These are phyloP conservation scores for Cercophora samala DNA, from an alignment of 495 filamentous ascomycete species.

Conservation along the genomic window DNA sequence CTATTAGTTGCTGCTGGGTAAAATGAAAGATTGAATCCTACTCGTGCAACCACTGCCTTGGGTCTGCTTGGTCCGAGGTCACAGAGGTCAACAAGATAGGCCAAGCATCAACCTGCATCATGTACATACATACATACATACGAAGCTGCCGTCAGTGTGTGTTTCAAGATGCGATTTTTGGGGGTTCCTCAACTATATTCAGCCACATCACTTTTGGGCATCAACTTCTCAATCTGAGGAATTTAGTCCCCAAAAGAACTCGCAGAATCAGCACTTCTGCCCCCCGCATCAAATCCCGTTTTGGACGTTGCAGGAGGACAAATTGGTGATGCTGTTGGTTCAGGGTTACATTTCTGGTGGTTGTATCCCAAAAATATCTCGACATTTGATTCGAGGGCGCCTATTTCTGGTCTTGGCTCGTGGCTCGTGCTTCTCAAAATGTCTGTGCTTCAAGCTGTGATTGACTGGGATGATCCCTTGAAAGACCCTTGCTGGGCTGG, in stretches of 20 bases:
- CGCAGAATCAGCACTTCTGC: background rate
- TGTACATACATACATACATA: background rate
- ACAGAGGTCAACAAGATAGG: background rate
- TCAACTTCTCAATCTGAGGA: background rate
- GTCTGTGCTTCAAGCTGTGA: background rate
- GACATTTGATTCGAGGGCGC: slow-evolving; percentile 8
- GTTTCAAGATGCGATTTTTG: background rate
- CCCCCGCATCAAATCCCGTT: background rate
- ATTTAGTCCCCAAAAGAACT: background rate
- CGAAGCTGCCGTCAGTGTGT: background rate
- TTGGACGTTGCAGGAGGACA: background rate
- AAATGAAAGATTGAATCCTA: background rate
- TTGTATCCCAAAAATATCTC: slow-evolving; percentile 9
- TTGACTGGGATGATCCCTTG: background rate
- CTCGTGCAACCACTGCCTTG: background rate
- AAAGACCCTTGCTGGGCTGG: too few species aligned
- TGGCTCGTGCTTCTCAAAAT: background rate
- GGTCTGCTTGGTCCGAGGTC: background rate
- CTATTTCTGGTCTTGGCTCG: background rate
- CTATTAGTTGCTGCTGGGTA: too few species aligned
- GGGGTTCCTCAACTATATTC: background rate
- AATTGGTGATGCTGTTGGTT: slow-evolving; percentile 6
- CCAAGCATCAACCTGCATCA: background rate
- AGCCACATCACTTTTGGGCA: background rate
- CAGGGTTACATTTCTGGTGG: background rate